Percentiles rank a stretch among this genome's conserved stretches.
phyloP scores from a whole-genome alignment of 768 basidiomycete genomes.

The Leccinum subtestaceum region DNA sequence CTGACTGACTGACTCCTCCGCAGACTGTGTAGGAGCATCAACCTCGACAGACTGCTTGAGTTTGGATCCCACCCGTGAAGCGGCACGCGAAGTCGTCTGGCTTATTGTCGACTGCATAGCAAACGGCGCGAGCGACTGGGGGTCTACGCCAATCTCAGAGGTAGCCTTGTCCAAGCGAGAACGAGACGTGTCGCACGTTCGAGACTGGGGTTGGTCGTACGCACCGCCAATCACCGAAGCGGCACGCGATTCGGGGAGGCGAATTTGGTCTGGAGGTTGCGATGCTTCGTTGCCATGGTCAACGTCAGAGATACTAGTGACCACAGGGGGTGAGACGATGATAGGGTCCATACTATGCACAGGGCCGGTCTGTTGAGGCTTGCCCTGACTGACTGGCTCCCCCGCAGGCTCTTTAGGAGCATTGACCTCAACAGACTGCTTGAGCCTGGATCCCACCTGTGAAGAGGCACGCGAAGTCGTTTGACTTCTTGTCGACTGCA shows the following conservation, averaged over 20 bases:
- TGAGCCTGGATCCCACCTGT: constrained; percentile 4
- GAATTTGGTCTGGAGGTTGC: constrained; percentile 19
- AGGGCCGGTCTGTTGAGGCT: not conserved
- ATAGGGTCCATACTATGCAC: constrained; percentile 4
- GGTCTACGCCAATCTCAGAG: constrained; percentile 25
- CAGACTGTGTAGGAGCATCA: not conserved
- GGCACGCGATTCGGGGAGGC: constrained; percentile 31
- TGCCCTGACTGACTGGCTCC: not conserved
- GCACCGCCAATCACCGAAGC: constrained; percentile 29
- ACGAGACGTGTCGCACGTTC: constrained; percentile 14
- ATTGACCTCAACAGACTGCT: not conserved
- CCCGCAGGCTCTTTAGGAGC: constrained; percentile 2
- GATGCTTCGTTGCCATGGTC: constrained; percentile 5
- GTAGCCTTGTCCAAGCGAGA: constrained; percentile 16
- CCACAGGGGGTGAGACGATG: too few relatives aligned
- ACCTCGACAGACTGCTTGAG: not conserved
- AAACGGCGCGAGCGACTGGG: constrained; percentile 3
- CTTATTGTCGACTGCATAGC: constrained; percentile 2
- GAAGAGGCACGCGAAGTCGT: constrained; percentile 7
- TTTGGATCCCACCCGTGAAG: constrained; percentile 5
- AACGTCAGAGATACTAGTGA: not conserved
- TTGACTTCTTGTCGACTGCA: constrained; percentile 2
- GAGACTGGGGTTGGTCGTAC: constrained; percentile 23
- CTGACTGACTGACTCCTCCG: not conserved
- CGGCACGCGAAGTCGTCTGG: constrained; percentile 6